Evolutionary conservation across 1,284 basidiomycete genomes (phyloP).

Genomic region (Leccinum solheimii): DNA sequence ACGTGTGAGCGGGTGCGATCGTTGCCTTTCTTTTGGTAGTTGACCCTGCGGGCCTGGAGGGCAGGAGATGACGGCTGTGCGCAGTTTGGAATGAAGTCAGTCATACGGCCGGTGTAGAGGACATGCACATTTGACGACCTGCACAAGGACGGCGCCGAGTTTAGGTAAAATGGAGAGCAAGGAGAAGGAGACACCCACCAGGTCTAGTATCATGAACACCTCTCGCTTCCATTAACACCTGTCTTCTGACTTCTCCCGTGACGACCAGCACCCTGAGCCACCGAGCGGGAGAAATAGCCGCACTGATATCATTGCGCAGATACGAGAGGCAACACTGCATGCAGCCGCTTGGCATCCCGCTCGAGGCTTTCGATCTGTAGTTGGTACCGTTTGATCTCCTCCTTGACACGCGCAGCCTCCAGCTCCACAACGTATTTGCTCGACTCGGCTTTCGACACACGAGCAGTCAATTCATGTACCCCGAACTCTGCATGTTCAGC

Average conservation of each 20-base stretch:
- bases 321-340: conserved; percentile 35
- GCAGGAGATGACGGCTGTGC: conserved; percentile 79
- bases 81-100: conserved; percentile 20
- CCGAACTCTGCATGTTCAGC: conserved; percentile 55
- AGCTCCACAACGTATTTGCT: conserved; percentile 47
- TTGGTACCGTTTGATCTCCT: conserved; percentile 51
- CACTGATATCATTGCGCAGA: conserved; percentile 36
- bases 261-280: conserved; percentile 15
- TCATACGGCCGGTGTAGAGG: not conserved
- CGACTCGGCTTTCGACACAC: conserved; percentile 45
- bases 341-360: conserved; percentile 46
- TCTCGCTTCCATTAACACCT: conserved; percentile 37
- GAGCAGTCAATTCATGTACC: conserved; percentile 43
- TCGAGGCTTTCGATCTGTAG: conserved; percentile 51
- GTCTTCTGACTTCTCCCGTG: conserved; percentile 16
- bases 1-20: conserved; percentile 15
- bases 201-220: conserved; percentile 21
- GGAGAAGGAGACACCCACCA: conserved; percentile 26
- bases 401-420: conserved; percentile 45
- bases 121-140: conserved; percentile 73
- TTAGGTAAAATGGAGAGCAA: not conserved
- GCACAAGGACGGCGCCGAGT: not conserved
- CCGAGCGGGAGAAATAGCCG: conserved; percentile 2
- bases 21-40: conserved; percentile 82
- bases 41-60: conserved; percentile 78